Evolutionary conservation across 1,284 basidiomycete genomes (phyloP).

Genomic region (Microbotryum violaceum): DNA sequence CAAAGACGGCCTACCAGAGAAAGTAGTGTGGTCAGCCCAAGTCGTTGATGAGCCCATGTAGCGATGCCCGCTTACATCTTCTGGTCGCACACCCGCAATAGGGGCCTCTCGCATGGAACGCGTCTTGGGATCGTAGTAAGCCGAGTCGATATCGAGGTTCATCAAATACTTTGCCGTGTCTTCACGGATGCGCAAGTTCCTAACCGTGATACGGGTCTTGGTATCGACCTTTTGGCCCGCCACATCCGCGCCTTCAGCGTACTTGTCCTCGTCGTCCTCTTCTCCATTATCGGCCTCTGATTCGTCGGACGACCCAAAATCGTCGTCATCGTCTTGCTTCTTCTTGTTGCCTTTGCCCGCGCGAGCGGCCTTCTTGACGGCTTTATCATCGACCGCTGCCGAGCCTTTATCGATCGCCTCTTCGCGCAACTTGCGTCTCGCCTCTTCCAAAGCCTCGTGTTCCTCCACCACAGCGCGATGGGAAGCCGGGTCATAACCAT

Average conservation of each 20-base stretch:
- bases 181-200: slow-evolving; percentile 96
- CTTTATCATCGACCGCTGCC: slow-evolving; percentile 38
- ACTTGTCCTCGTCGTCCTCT: slow-evolving; percentile 90
- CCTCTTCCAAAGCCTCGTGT: slow-evolving; percentile 86
- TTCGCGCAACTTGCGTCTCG: slow-evolving; percentile 79
- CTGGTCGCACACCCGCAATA: slow-evolving; percentile 60
- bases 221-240: slow-evolving; percentile 97
- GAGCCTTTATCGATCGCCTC: slow-evolving; percentile 96
- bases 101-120: slow-evolving; percentile 99
- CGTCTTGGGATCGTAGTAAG: slow-evolving; percentile 99
- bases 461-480: slow-evolving; percentile 82
- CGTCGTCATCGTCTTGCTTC: slow-evolving; percentile 55
- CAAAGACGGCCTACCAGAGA: slow-evolving; percentile 63
- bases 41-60: neutral
- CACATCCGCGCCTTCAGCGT: slow-evolving; percentile 92
- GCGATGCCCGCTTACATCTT: slow-evolving; percentile 58
- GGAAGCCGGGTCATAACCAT: slow-evolving; percentile 86
- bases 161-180: slow-evolving; percentile 99
- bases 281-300: slow-evolving; percentile 53
- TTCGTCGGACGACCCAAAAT: slow-evolving; percentile 85
- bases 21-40: slow-evolving; percentile 2
- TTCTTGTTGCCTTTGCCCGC: slow-evolving; percentile 53
- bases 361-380: slow-evolving; percentile 74
- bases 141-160: slow-evolving; percentile 89
- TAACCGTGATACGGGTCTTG: slow-evolving; percentile 94